Base-by-base conservation (phyloP, 352 stramenopile species). In the Blastocystis sp. region DNA sequence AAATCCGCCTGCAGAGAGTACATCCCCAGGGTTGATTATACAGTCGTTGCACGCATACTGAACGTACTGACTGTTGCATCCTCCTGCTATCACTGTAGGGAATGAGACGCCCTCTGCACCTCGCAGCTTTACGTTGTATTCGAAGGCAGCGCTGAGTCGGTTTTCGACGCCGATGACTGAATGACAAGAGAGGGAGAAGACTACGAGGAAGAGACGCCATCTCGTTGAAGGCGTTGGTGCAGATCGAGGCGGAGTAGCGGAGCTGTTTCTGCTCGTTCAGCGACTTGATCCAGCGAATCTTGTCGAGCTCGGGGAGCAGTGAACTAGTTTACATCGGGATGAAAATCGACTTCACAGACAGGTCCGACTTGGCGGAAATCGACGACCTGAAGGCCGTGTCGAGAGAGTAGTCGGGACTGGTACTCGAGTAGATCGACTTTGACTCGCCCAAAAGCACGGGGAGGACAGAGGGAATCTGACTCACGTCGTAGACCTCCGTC, bases 281-380 rank as follows among this genome's bases (percentile, higher is more conserved):
- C 13, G 73, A 84, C 26, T 84, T 84, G n/a, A 84, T 68, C 73
- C 73, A 84, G 26, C 73, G 73, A n/a, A 84, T 84, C 6, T 53
- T 47, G 56, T 84, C 73, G 43, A 84, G 73, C 15, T 84, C 73
- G 20, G 73, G 73, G 34, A 84, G 54, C 34, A 84, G 39, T 20
- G 73, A 68, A 18, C 66, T 77, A 34, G 8, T 18, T 47, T 5
- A 77, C 3, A 47, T 11, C 3, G 66, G 2, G 8, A 7, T 13
- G 66, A 18, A 53, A 77, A 7, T 23, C 23, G 56, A 77, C 66
- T 45, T 43, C 13, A 84, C n/a, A 23, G 45, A 37, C 2, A 69
- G 47, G 34, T 45, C 29, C 15, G 50, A 34, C 9, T 41, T 20
- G 50, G 3, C 43, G 26, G 29, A 47, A 26, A 84, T 50, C 8